Conservation (phyloP, 306 rosid species). For the Trifolium subterraneum region DNA sequence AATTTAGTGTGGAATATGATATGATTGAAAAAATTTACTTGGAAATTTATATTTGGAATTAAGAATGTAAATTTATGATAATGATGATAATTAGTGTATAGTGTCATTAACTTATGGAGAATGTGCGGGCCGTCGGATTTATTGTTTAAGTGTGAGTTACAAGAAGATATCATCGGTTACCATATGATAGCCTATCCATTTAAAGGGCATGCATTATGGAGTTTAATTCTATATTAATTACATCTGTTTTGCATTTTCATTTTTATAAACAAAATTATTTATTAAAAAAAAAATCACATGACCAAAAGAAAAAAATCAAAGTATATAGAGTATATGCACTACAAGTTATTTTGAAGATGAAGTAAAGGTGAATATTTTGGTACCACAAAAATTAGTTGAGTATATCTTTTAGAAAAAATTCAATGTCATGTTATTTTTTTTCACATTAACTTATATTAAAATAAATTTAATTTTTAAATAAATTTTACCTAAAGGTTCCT, state of each 20-base stretch:
- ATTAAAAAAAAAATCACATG: no score
- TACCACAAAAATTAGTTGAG: no score
- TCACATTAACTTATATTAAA: no score
- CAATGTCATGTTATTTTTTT: no score
- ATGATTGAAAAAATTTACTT: not conserved
- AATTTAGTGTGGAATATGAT: slow-evolving; percentile 3
- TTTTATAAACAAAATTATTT: not conserved
- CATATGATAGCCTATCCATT: slow-evolving; percentile 19
- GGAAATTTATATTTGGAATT: slow-evolving; percentile 25
- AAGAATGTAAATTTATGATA: not conserved
- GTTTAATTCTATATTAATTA: slow-evolving; percentile 9
- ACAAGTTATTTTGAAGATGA: no score
- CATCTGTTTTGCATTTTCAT: not conserved
- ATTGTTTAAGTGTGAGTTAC: slow-evolving; percentile 56
- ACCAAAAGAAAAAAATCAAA: no score
- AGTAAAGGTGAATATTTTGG: no score
- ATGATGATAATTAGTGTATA: slow-evolving; percentile 20
- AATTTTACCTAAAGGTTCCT: no score
- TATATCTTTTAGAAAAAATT: no score
- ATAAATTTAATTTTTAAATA: no score
- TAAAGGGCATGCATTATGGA: not conserved
- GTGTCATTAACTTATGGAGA: slow-evolving; percentile 39
- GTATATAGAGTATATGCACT: no score
- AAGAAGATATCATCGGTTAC: slow-evolving; percentile 45
- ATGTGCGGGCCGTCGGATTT: slow-evolving; percentile 54